Percentiles rank a stretch among this genome's conserved stretches.
Evolutionary conservation across 441 rosid species (phyloP).

Genomic region (Biscutella laevigata): DNA sequence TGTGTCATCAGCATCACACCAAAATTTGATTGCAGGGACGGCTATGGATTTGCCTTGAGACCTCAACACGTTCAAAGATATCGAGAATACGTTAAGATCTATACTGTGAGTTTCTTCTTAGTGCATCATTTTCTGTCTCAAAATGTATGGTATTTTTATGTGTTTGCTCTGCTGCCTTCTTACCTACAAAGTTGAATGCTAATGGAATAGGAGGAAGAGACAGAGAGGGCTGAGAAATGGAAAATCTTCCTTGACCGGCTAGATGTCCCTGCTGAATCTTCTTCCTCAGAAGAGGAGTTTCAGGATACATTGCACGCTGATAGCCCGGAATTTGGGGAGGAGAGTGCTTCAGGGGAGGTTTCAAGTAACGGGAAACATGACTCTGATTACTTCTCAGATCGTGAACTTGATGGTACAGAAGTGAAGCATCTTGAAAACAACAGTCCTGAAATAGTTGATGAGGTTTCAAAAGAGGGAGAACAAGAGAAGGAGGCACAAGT

Average conservation of each 20-base stretch:
- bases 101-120: conserved; percentile 29
- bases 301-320: conserved; percentile 28
- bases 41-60: conserved; percentile 64
- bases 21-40: conserved; percentile 38
- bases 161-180: background rate
- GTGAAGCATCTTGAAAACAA: conserved; percentile 2
- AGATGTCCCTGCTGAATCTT: conserved; percentile 13
- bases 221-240: conserved; percentile 52
- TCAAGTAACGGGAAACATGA: conserved; percentile 27
- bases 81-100: conserved; percentile 40
- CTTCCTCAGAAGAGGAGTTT: conserved; percentile 26
- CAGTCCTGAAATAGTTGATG: background rate
- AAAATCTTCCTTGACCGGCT: conserved; percentile 42
- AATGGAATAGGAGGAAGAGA: conserved; percentile 51
- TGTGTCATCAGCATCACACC: no score
- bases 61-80: conserved; percentile 62
- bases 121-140: background rate
- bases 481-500: conserved; percentile 13
- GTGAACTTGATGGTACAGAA: conserved; percentile 5
- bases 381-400: conserved; percentile 28
- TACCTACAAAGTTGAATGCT: background rate
- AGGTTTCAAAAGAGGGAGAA: conserved; percentile 16
- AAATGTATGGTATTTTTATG: background rate
- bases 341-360: conserved; percentile 30
- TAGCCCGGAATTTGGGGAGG: conserved; percentile 22